These are phyloP conservation scores for Saccharomyces kudriavzevii DNA, from an alignment of 805 yeast species.

Conservation along the genomic window DNA sequence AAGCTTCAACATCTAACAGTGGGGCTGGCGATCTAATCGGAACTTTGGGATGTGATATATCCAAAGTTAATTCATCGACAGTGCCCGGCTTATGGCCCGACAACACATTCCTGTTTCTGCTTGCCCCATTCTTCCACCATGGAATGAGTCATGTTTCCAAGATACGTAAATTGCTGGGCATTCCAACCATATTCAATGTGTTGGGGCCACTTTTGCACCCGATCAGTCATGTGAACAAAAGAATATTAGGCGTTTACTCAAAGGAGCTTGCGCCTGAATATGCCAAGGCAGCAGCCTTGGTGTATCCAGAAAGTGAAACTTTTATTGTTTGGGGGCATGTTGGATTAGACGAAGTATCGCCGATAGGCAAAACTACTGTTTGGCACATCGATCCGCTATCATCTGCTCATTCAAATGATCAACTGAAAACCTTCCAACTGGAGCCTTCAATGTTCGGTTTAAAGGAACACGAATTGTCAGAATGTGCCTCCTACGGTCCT, in stretches of 20 bases:
- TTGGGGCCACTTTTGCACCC: constrained; percentile 94
- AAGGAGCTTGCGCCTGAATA: constrained; percentile 72
- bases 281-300: constrained; percentile 66
- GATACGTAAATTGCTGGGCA: constrained; percentile 69
- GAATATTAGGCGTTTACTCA: constrained; percentile 85
- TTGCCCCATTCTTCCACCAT: constrained; percentile 91
- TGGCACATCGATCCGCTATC: constrained; percentile 54
- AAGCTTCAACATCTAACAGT: constrained; percentile 85
- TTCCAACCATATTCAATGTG: constrained; percentile 90
- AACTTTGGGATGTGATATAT: constrained; percentile 74
- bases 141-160: constrained; percentile 80
- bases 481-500: constrained; percentile 82
- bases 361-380: constrained; percentile 69
- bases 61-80: constrained; percentile 54
- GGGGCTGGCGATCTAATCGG: constrained; percentile 89
- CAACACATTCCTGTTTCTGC: constrained; percentile 55
- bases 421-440: constrained; percentile 38
- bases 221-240: constrained; percentile 59
- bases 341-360: constrained; percentile 90
- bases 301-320: constrained; percentile 44
- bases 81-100: constrained; percentile 46
- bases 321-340: constrained; percentile 90
- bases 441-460: constrained; percentile 78
- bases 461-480: constrained; percentile 55
- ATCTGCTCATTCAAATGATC: constrained; percentile 25